Base-by-base conservation (phyloP, 345 rosid genomes). In the Acer saccharum region DNA sequence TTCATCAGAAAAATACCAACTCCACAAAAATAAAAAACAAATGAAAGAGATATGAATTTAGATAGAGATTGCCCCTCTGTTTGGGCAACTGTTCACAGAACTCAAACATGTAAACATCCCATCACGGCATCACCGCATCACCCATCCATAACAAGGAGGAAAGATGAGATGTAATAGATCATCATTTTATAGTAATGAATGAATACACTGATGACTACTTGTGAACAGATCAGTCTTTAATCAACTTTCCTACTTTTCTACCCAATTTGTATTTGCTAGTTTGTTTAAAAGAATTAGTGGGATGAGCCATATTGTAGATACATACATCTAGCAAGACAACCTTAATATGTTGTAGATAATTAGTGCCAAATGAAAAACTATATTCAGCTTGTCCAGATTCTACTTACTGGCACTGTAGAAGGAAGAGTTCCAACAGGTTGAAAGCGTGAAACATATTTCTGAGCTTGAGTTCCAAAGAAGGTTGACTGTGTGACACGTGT, bases 391-490 rank as follows among this genome's bases (percentile, higher is more conserved):
- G 11, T 6, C 23, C 27, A 60, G 41, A 62, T 63, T 39, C 69
- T 29, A 76, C 80, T 75, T 78, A 81, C 87, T 6, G 62, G 78
- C 48, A 55, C 4, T 8, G 27, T 4, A 46, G 83, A 66, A 55
- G 71, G 71, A 70, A 60, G 65, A 63, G 25, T 18, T 67, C 29
- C 73, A 43, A 52, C 43, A 81, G 77, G 77, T 69, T 68, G 82
- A 62, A 39, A 44, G 11, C 75, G 73, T 3, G 46, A 48, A 54
- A 67, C 50, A 60, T 68, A 71, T 58, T 68, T 72, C 46, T 12
- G 41, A 39, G 75, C 46, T 25, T 71, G 76, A 7, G 41, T 73
- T 63, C 68, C 76, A 17, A 50, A 52, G 70, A 61, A 71, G 79
- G 77, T 27, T 62, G 77, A 62, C 39, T 44, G 32, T 80, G 69